Evolutionary conservation across 768 basidiomycete species (phyloP).

Genomic region (Atractiella rhizophila): DNA sequence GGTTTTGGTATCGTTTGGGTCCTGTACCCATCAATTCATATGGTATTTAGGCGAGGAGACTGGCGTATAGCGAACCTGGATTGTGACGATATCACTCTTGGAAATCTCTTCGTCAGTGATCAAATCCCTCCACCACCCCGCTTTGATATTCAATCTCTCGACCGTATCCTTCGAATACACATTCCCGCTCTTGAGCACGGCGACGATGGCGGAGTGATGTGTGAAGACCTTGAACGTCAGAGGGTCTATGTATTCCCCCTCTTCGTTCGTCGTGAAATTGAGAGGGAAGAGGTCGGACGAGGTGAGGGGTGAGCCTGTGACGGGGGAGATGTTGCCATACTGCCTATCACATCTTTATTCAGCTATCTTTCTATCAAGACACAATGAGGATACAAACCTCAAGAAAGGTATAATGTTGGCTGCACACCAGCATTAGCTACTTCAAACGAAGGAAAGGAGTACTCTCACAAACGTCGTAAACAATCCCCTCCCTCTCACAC

Average conservation of each 20-base stretch:
- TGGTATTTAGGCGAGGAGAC: too few species aligned
- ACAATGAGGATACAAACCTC: too few species aligned
- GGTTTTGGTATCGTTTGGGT: slow-evolving; percentile 22
- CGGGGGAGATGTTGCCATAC: too few species aligned
- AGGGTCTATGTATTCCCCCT: slow-evolving; percentile 60
- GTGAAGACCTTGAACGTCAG: slow-evolving; percentile 95
- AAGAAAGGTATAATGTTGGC: too few species aligned
- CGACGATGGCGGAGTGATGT: slow-evolving; percentile 83
- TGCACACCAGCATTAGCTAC: too few species aligned
- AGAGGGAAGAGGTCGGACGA: slow-evolving; percentile 24
- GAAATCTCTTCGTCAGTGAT: slow-evolving; percentile 61
- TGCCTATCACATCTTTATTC: slow-evolving; percentile 18
- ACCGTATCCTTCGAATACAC: slow-evolving; percentile 65
- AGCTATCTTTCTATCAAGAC: slow-evolving; percentile 18
- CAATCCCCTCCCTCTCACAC: slow-evolving; percentile 13
- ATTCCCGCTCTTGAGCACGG: slow-evolving; percentile 68
- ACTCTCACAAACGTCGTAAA: slow-evolving; percentile 14
- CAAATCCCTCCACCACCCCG: slow-evolving; percentile 41
- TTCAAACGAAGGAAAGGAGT: neutral
- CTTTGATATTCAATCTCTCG: slow-evolving; percentile 32
- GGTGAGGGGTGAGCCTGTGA: slow-evolving; percentile 23
- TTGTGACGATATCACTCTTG: slow-evolving; percentile 74
- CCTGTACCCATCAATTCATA: slow-evolving; percentile 19
- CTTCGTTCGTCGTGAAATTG: slow-evolving; percentile 22
- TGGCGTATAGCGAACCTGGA: slow-evolving; percentile 36